These are phyloP conservation scores for Datura wrightii DNA, from an alignment of 257 asterid genomes.

Conservation along the genomic window DNA sequence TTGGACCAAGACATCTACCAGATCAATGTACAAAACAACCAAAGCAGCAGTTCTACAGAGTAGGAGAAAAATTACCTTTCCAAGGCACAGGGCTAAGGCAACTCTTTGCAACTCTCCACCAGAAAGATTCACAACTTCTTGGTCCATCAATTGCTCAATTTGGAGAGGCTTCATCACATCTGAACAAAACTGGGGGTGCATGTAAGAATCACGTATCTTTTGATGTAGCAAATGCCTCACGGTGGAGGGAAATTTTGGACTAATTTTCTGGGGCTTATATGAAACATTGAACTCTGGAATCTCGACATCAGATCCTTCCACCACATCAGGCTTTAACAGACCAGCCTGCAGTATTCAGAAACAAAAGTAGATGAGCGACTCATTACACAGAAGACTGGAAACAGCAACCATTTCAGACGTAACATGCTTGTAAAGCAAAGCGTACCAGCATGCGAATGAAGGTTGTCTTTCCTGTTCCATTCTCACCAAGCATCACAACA, in stretches of 20 bases:
- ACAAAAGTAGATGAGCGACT: not conserved
- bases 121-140: constrained; percentile 91
- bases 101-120: constrained; percentile 99
- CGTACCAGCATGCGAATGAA: constrained; percentile 94
- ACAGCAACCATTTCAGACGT: constrained; percentile 5
- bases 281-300: constrained; percentile 96
- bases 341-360: constrained; percentile 68
- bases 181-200: constrained; percentile 90
- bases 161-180: constrained; percentile 99
- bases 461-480: constrained; percentile 98
- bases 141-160: constrained; percentile 98
- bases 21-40: constrained; percentile 19
- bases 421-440: constrained; percentile 23
- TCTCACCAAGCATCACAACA: constrained; percentile 99
- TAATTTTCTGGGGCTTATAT: constrained; percentile 96
- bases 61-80: constrained; percentile 63
- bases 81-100: constrained; percentile 91
- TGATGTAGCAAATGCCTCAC: constrained; percentile 83
- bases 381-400: constrained; percentile 22
- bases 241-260: constrained; percentile 72
- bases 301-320: constrained; percentile 77
- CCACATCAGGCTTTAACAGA: constrained; percentile 81
- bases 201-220: constrained; percentile 84
- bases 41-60: not conserved
- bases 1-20: not conserved